Evolutionary conservation across 306 rosid genomes (phyloP), one percentile per base, ranked within the genome.

Genomic region (Trifolium dubium): DNA sequence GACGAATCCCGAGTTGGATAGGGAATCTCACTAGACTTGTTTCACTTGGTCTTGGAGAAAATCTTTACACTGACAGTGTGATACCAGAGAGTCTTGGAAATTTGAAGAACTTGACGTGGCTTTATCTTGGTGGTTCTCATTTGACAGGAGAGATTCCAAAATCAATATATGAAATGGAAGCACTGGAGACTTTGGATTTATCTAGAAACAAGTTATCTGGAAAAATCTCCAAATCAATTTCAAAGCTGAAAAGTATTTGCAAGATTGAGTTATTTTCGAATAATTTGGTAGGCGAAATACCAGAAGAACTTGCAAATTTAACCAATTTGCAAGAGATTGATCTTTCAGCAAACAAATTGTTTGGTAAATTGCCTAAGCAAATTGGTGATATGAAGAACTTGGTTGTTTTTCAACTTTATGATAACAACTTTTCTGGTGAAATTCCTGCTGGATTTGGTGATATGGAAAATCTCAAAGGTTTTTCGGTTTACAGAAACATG

Each of bases 131-230:
- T 9, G 80, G 83, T 73, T 83, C 96, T 40, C 75, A 86, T 51
- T 77, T 95, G 85, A 69, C 31, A 34, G 99, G 99, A 55, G 93
- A 90, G 73, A 95, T 95, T 63, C 97, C 96, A 5, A 96, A 88
- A 67, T 86, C 90, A 62, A 6, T 95, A 43, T 92, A 80, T 41
- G 92, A 86, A 62, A 69, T 95, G 82, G 61, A 58, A 89, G 87
- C 83, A 37, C 50, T 95, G 83, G 66, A 78, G 84, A 90, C 95
- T 9, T 61, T 95, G 74, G 99, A 92, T 79, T 44, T 95, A 17
- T 88, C 99, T 12, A 88, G 83, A 41, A 95, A 95, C 88, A 87
- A 68, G 66, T 78, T 95, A 68, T 84, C 89, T 7, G 99, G 99
- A 12, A 82, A 64, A 59, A 77, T 95, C 55, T 89, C 99, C 3